These are phyloP conservation scores for Parachaetomium inaequale DNA, from an alignment of 495 filamentous ascomycete species.

Conservation along the genomic window DNA sequence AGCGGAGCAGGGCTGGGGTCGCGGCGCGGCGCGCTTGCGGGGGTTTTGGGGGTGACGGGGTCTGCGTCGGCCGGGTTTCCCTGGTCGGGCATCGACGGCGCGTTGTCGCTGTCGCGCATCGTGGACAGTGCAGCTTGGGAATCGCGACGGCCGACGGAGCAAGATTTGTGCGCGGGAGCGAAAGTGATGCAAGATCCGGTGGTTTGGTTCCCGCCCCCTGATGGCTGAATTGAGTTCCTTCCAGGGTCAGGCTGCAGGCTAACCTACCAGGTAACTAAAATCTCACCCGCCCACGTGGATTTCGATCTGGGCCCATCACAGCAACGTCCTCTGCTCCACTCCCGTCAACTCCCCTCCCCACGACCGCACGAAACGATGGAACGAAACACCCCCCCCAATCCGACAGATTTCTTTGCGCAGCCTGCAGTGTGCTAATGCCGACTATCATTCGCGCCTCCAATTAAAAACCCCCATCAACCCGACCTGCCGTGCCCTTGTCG, in stretches of 20 bases:
- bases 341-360: too few relatives aligned
- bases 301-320: too few relatives aligned
- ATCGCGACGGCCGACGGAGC: not conserved
- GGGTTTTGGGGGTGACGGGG: not conserved
- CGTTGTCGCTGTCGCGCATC: not conserved
- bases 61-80: not conserved
- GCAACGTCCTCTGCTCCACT: too few relatives aligned
- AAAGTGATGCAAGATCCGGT: not conserved
- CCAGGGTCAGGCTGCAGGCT: too few relatives aligned
- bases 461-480: not conserved
- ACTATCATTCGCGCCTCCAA: too few relatives aligned
- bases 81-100: not conserved
- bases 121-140: not conserved
- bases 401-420: too few relatives aligned
- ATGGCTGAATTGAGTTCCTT: too few relatives aligned
- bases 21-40: not conserved
- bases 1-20: not conserved
- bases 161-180: not conserved
- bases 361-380: too few relatives aligned
- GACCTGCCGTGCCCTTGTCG: slow-evolving; percentile 22
- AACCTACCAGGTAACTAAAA: too few relatives aligned
- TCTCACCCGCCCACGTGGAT: too few relatives aligned
- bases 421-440: not conserved
- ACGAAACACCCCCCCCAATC: too few relatives aligned
- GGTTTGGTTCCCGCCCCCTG: not conserved